Conservation (phyloP, 2,329 filamentous ascomycete genomes). For the Hawksworthiomyces lignivorus region DNA sequence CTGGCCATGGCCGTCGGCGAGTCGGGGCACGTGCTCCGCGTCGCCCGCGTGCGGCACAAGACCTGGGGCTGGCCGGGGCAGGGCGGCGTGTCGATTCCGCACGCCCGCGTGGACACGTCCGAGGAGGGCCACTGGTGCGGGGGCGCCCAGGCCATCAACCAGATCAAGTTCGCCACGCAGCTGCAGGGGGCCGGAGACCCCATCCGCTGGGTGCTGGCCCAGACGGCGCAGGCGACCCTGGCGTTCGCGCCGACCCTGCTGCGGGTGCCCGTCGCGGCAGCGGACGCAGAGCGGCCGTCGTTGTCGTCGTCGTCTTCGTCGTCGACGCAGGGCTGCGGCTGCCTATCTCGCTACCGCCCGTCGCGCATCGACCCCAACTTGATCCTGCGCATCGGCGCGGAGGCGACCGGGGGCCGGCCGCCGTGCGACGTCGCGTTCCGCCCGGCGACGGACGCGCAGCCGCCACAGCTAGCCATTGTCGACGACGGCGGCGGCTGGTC, state of each 20-base stretch:
- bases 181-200: constrained; percentile 21
- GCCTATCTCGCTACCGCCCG: no score
- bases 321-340: constrained; percentile 15
- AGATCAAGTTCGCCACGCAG: constrained; percentile 42
- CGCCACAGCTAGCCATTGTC: constrained; percentile 56
- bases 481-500: constrained; percentile 61
- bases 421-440: constrained; percentile 62
- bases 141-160: constrained; percentile 40
- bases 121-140: constrained; percentile 48
- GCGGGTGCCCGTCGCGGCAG: constrained; percentile 22
- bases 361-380: constrained; percentile 50
- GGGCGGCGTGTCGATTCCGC: constrained; percentile 36
- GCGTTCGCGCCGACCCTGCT: constrained; percentile 45
- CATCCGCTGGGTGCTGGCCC: constrained; percentile 44
- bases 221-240: constrained; percentile 43
- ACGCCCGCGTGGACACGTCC: constrained; percentile 34
- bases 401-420: constrained; percentile 43
- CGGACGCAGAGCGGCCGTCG: no score
- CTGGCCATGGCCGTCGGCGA: constrained; percentile 47
- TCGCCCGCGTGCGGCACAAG: constrained; percentile 43
- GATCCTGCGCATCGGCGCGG: constrained; percentile 42
- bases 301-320: no score
- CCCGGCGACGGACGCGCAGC: constrained; percentile 38
- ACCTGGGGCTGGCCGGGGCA: constrained; percentile 47
- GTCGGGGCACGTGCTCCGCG: constrained; percentile 48